These are phyloP conservation scores for Globisporangium cederbergense DNA, from an alignment of 352 stramenopile genomes.

Conservation along the genomic window DNA sequence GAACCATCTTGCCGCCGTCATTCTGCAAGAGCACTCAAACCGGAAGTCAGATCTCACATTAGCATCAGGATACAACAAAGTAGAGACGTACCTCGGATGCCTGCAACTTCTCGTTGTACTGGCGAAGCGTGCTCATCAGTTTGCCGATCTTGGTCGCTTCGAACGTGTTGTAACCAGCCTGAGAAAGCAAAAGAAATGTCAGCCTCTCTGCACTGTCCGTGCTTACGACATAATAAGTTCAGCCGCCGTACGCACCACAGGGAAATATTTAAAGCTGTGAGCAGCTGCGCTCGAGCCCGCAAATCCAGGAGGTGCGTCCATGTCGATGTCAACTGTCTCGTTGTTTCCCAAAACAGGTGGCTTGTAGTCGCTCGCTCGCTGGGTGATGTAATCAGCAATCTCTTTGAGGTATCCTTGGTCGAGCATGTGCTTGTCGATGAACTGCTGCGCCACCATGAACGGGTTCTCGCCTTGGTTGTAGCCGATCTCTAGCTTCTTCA, in stretches of 20 bases:
- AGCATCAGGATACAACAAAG: slow-evolving; percentile 35
- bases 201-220: slow-evolving; percentile 17
- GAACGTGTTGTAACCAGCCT: slow-evolving; percentile 90
- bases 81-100: slow-evolving; percentile 28
- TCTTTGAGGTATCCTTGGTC: slow-evolving; percentile 90
- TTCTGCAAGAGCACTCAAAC: not conserved
- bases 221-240: slow-evolving; percentile 15
- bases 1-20: slow-evolving; percentile 15
- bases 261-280: slow-evolving; percentile 62
- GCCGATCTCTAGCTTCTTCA: slow-evolving; percentile 94
- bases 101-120: slow-evolving; percentile 86
- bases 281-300: slow-evolving; percentile 8
- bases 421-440: slow-evolving; percentile 96
- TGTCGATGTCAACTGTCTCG: slow-evolving; percentile 18
- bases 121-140: slow-evolving; percentile 86
- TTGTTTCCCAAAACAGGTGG: slow-evolving; percentile 61
- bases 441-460: slow-evolving; percentile 94
- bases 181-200: slow-evolving; percentile 23
- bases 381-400: slow-evolving; percentile 96
- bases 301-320: slow-evolving; percentile 2
- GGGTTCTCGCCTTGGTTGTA: slow-evolving; percentile 98
- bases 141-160: slow-evolving; percentile 91
- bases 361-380: slow-evolving; percentile 81
- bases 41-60: slow-evolving; percentile 25
- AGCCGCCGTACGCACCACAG: slow-evolving; percentile 30